Base-by-base conservation (phyloP, 371 early-diverging fungal genomes). In the Basidiobolus heterosporus region DNA sequence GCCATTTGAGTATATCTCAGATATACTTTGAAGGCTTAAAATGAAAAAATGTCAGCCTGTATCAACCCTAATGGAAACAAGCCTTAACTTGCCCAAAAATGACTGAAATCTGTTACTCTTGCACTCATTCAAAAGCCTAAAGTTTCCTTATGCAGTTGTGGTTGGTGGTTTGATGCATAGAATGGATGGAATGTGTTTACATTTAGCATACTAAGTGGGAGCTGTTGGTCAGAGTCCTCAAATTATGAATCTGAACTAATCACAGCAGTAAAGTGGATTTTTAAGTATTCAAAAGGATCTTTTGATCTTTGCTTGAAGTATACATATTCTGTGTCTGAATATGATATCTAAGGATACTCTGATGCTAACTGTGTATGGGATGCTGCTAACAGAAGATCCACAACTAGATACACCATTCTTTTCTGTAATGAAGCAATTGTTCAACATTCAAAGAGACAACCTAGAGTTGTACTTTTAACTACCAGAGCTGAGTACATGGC, bases 401-500 rank as follows among this genome's bases (percentile, higher is more conserved):
- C 45, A 3, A 20, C 54, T 20, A 56, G 55, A 24, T 57, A 36
- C 46, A 39, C 53, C 19, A 7, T 46, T 19, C 22, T 42, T 23
- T 23, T 46, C 19, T 20, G 17, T 36, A 47, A 49, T 2, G 38
- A 11, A 8, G 57, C 56, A 17, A 47, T 56, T 23, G 18, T 5
- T 4, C 55, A 56, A 56, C 9, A 9, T 19, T 19, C 40, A 17
- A 55, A 56, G 18, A 41, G 36, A 16, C 48, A 55, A 39, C 16
- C 18, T 11, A 35, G 18, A 52, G 49, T 50, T 7, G 58, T 52
- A n/a, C n/a, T 20, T 41, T 54, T 46, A 3, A 30, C 55, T 13
- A 51, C 57, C 4, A 56, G 55, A 43, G 56, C 55, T 3, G 55
- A 55, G 30, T 52, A 47, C 13, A 38, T 38, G 21, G 58, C 55